phyloP scores from a whole-genome alignment of 2,329 filamentous ascomycete species.

The Fusarium armeniacum region DNA sequence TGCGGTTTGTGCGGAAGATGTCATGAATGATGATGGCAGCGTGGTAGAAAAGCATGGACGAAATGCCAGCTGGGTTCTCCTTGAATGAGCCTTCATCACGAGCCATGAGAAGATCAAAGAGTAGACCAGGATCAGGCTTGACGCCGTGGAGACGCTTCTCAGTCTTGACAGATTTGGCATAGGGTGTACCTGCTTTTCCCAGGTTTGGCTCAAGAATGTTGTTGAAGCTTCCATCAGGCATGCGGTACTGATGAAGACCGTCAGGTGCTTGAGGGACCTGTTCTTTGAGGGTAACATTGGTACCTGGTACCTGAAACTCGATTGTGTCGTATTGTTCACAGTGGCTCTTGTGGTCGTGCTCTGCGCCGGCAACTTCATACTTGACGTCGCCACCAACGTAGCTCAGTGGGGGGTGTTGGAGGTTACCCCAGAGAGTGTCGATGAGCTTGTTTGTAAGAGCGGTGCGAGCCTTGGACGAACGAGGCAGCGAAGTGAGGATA shows the following conservation, averaged over 20 bases:
- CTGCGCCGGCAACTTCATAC: conserved; percentile 54
- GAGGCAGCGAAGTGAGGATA: conserved; percentile 57
- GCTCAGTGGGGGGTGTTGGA: conserved; percentile 67
- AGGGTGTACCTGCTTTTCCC: conserved; percentile 75
- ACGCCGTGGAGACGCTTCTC: conserved; percentile 68
- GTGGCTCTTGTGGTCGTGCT: conserved; percentile 54
- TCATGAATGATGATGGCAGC: conserved; percentile 71
- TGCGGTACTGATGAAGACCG: conserved; percentile 55
- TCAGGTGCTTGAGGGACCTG: conserved; percentile 55
- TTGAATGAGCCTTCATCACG: conserved; percentile 65
- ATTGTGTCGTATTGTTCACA: conserved; percentile 53
- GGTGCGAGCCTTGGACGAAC: conserved; percentile 52
- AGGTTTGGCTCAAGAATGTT: conserved; percentile 74
- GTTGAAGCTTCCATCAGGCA: conserved; percentile 61
- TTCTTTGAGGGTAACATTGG: conserved; percentile 55
- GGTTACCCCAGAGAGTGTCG: conserved; percentile 66
- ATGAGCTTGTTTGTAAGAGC: conserved; percentile 65
- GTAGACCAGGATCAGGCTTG: conserved; percentile 73
- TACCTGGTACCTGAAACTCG: conserved; percentile 58
- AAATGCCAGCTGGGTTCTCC: conserved; percentile 79
- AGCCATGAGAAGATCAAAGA: conserved; percentile 78
- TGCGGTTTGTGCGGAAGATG: conserved; percentile 62
- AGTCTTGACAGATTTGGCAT: conserved; percentile 75
- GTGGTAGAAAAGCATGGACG: conserved; percentile 80
- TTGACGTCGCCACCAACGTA: conserved; percentile 60